Conservation (phyloP, 2,329 filamentous ascomycete species). For the Aspergillus aculeatus region DNA sequence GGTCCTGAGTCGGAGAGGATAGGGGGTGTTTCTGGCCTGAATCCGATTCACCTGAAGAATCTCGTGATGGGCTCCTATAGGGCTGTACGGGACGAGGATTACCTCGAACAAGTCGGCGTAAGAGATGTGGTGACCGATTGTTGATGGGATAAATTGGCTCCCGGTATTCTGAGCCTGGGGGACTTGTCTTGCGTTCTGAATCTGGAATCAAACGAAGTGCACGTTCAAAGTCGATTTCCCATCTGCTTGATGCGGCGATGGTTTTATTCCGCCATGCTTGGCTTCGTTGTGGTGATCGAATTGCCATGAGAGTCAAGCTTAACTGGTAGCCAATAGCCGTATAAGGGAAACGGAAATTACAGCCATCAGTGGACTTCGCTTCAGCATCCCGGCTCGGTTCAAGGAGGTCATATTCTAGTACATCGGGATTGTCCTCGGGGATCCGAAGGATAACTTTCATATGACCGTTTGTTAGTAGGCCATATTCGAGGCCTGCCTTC, state of each 20-base stretch:
- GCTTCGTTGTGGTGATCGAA: background rate
- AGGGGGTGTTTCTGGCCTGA: background rate
- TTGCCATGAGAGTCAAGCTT: background rate
- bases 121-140: conserved; percentile 2
- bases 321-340: conserved; percentile 2
- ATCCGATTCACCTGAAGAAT: conserved; percentile 2
- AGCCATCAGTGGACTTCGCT: background rate
- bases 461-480: conserved; percentile 1
- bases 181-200: conserved; percentile 2
- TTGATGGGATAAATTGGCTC: conserved; percentile 1
- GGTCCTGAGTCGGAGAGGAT: conserved; percentile 3
- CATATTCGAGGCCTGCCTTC: background rate
- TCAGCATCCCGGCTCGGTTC: conserved; percentile 2
- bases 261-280: conserved; percentile 2
- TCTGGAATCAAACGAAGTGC: conserved; percentile 1
- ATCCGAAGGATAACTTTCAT: conserved; percentile 2
- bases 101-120: background rate
- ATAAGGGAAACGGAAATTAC: conserved; percentile 4
- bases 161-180: conserved; percentile 1
- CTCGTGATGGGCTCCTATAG: background rate
- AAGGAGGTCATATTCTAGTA: background rate
- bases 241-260: background rate
- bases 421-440: background rate
- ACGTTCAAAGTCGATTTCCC: conserved; percentile 6
- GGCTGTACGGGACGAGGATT: background rate